Evolutionary conservation across 805 yeast genomes (phyloP), one percentile per base, ranked within the genome.

Genomic region (Kodamaea kaohsiungensis): DNA sequence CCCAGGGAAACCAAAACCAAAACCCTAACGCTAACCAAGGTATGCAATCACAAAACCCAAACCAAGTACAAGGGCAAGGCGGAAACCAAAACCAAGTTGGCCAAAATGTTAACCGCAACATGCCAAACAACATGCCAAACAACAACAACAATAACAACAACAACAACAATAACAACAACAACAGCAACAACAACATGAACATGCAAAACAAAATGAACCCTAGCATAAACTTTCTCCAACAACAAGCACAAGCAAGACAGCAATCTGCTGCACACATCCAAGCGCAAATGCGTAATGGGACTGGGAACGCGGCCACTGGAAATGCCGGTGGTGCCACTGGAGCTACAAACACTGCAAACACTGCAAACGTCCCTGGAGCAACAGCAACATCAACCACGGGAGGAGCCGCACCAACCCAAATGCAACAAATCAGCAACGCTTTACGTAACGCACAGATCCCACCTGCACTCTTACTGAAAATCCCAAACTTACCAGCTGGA

Each of bases 401-500:
- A 22, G 25, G 25, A 22, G 25, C 25, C 25, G 18, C 42, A 38
- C 25, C 45, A 5, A 16, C 45, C 53, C 79, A 76, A 56, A 69
- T 76, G 54, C 75, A 71, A 52, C 76, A 72, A 54, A 68, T 75
- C 51, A 64, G 69, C 45, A 66, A 68, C 49, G 65, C 79, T 59
- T 76, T 89, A 65, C 82, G 86, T 57, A 83, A 82, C 43, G 72
- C 84, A 1, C 91, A 89, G 2, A 89, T 91, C 49, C 96, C 96
- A 0, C 81, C 81, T 13, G 81, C 83, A 1, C 67, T 90, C 22
- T 70, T 90, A 17, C 76, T 80, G 51, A 82, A 82, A 61, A 80
- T 90, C 47, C 96, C 96, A 8, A 86, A 82, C 47, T 74, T 90
- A 35, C 97, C 97, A 0, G 86, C 86, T 12, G 87, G 85, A 49